Base-by-base conservation (phyloP, 345 rosid species). In the Eucalyptus globulus region DNA sequence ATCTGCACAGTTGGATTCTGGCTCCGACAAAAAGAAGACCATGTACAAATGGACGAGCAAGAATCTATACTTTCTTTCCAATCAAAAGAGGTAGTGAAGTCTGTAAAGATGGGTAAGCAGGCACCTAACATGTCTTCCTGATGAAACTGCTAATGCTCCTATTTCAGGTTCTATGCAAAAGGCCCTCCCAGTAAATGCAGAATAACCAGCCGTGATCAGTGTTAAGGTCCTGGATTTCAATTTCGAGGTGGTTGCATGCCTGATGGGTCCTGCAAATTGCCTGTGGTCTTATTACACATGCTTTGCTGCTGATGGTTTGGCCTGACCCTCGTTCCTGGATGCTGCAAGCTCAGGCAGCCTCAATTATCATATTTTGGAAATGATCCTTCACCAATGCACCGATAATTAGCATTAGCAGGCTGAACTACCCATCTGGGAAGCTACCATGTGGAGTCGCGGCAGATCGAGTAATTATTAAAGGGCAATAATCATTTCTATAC, bases 221-320 rank as follows among this genome's bases (percentile, higher is more conserved):
- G 13, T 16, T 69, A 16, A 15, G 2, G 21, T 37, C 43, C 69
- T n/a, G n/a, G n/a, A n/a, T n/a, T n/a, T 27, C 4, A 13, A 69
- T 37, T 40, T 69, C 4, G 4, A 69, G 44, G 81, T 49, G 31
- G 53, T 14, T 60, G 81, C 81, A 15, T 44, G 16, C 43, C 16
- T 21, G 37, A 14, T 40, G 88, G 62, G 44, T 44, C 81, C n/a
- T 16, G 45, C 50, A 47, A 27, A 40, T 60, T 21, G 16, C 72
- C 87, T 21, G 53, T 58, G 87, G 83, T 65, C 62, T 87, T 53
- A 86, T 90, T 92, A 10, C 87, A 49, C 11, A 27, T 88, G 58
- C 87, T 91, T 86, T 90, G 89, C 51, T 11, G 89, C 67, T 80
- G 92, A 31, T 67, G 89, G 26, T 92, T 92, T 45, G 51, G 87